A percentile compares a stretch with the other conserved stretches of the same genome.
These are phyloP conservation scores for Didymella segeticola DNA, from an alignment of 2,329 filamentous ascomycete genomes.

Conservation along the genomic window DNA sequence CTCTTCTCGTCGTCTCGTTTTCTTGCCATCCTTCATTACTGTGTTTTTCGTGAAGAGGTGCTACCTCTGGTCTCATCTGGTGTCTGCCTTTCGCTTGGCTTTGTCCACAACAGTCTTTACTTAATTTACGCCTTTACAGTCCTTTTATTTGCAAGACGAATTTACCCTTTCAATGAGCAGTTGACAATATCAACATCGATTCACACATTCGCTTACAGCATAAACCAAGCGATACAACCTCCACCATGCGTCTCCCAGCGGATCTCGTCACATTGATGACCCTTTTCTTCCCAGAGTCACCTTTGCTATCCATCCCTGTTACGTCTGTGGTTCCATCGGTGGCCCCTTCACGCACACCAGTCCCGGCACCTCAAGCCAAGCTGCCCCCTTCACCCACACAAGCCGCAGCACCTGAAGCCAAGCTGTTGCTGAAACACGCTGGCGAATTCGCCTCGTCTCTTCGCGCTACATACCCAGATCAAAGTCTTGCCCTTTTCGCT, in stretches of 20 bases:
- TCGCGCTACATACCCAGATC: conserved; percentile 27
- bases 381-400: background rate
- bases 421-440: conserved; percentile 22
- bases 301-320: background rate
- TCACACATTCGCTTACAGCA: background rate
- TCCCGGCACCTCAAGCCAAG: background rate
- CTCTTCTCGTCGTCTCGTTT: background rate
- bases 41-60: background rate
- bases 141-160: conserved; percentile 10
- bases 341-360: background rate
- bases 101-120: conserved; percentile 13
- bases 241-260: conserved; percentile 6
- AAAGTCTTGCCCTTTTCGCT: conserved; percentile 26
- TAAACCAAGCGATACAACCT: too few relatives aligned
- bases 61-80: background rate
- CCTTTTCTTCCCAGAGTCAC: conserved; percentile 13
- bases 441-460: conserved; percentile 25
- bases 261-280: conserved; percentile 6
- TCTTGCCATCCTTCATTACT: conserved; percentile 6
- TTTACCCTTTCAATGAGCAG: background rate
- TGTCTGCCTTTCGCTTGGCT: background rate
- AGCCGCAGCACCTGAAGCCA: conserved; percentile 9
- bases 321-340: background rate
- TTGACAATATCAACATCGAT: background rate
- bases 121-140: conserved; percentile 9